Evolutionary conservation across 2,329 filamentous ascomycete species (phyloP).

Genomic region (Paecilomyces niveus): DNA sequence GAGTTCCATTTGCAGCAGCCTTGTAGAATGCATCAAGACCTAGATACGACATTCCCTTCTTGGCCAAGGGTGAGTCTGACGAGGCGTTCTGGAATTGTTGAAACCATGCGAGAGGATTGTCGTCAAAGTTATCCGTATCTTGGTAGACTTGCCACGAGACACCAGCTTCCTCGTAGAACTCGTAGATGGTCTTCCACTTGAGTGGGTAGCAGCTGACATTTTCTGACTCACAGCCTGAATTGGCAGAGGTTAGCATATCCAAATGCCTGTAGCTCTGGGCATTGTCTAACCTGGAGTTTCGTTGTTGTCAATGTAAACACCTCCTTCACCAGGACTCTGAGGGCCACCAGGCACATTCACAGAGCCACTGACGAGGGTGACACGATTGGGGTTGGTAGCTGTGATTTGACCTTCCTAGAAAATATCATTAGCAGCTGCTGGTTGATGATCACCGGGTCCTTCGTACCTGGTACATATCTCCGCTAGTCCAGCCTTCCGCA

Average conservation of each 20-base stretch:
- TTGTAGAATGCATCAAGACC: constrained; percentile 45
- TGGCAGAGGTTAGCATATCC: neutral
- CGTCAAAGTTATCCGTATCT: constrained; percentile 46
- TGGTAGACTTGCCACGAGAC: constrained; percentile 48
- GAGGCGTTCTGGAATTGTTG: constrained; percentile 44
- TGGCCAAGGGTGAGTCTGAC: constrained; percentile 33
- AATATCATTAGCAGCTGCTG: neutral
- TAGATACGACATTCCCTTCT: constrained; percentile 42
- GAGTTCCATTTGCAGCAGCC: constrained; percentile 43
- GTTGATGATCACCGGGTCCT: neutral
- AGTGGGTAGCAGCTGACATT: constrained; percentile 48
- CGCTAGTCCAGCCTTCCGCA: constrained; percentile 48
- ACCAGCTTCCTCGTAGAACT: constrained; percentile 42
- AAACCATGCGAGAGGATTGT: constrained; percentile 50
- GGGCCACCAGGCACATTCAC: constrained; percentile 46
- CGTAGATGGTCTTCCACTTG: constrained; percentile 47
- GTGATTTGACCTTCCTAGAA: constrained; percentile 43
- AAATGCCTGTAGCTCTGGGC: too few relatives aligned
- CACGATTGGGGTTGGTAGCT: constrained; percentile 48
- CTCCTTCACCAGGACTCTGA: constrained; percentile 36
- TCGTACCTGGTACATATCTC: constrained; percentile 49
- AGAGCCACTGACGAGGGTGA: constrained; percentile 44
- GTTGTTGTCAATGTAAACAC: constrained; percentile 46
- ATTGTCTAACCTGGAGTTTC: constrained; percentile 36
- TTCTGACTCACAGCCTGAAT: constrained; percentile 34